These are phyloP conservation scores for Mortierella sp. DNA, from an alignment of 371 early-diverging fungal genomes.

Conservation along the genomic window DNA sequence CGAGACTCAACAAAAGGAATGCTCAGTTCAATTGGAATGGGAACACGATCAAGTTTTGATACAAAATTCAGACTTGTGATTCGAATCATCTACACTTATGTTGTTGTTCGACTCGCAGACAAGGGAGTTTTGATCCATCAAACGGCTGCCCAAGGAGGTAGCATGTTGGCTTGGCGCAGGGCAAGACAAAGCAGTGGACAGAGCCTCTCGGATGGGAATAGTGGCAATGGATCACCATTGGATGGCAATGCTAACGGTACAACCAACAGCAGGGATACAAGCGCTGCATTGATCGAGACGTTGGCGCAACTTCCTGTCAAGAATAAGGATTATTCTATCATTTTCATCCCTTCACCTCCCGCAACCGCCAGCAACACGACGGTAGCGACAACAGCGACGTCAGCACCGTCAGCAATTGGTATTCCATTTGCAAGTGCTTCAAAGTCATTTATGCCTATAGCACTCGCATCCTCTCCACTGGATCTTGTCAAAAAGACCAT, in stretches of 20 bases:
- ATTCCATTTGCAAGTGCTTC: conserved; percentile 10
- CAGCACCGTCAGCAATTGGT: not conserved
- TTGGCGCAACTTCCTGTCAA: conserved; percentile 37
- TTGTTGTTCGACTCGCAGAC: conserved; percentile 40
- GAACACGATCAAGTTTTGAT: conserved; percentile 43
- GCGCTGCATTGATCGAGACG: conserved; percentile 31
- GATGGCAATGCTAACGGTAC: not conserved
- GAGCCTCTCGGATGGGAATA: not conserved
- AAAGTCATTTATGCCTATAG: conserved; percentile 17
- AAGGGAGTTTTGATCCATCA: conserved; percentile 44
- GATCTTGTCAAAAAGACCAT: conserved; percentile 40
- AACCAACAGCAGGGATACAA: conserved; percentile 16
- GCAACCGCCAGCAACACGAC: not conserved
- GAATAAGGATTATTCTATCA: conserved; percentile 42
- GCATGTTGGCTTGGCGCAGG: conserved; percentile 40
- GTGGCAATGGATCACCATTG: not conserved
- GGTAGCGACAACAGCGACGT: conserved; percentile 7
- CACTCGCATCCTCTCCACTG: conserved; percentile 27
- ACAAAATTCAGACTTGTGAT: conserved; percentile 43
- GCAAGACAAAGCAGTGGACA: conserved; percentile 20
- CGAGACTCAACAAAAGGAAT: conserved; percentile 44
- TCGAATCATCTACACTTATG: conserved; percentile 48
- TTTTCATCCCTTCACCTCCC: conserved; percentile 18
- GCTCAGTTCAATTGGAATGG: conserved; percentile 48
- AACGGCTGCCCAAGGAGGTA: conserved; percentile 8